Conservation (phyloP, 768 basidiomycete species). For the Hericium erinaceus region DNA sequence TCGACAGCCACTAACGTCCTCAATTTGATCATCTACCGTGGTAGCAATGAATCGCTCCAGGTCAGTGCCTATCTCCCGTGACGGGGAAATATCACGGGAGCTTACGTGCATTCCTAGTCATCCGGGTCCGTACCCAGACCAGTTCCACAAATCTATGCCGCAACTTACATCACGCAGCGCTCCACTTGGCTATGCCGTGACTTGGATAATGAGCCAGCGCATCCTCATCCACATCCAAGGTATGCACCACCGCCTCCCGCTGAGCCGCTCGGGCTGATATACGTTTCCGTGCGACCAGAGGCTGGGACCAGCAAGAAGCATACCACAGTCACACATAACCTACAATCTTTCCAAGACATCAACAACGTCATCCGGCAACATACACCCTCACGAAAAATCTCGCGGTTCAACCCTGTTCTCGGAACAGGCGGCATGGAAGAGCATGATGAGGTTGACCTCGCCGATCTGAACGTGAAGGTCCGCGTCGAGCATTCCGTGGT, state of each 20-base stretch:
- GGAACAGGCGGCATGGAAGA: background rate
- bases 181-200: constrained; percentile 24
- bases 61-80: constrained; percentile 4
- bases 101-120: constrained; percentile 7
- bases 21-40: constrained; percentile 21
- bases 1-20: constrained; percentile 18
- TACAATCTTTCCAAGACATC: background rate
- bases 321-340: background rate
- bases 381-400: background rate
- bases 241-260: constrained; percentile 7
- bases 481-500: constrained; percentile 3
- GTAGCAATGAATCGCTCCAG: constrained; percentile 11
- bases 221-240: constrained; percentile 26
- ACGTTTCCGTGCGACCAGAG: constrained; percentile 15
- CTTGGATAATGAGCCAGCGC: constrained; percentile 29
- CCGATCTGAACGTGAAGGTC: background rate
- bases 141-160: background rate
- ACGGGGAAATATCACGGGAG: too few species aligned
- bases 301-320: constrained; percentile 9
- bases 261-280: constrained; percentile 25
- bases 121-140: constrained; percentile 13
- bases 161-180: constrained; percentile 12
- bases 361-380: background rate
- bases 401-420: background rate
- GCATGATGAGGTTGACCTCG: background rate